phyloP scores from a whole-genome alignment of 2,329 filamentous ascomycete species.

The Verticillium tricorpus region DNA sequence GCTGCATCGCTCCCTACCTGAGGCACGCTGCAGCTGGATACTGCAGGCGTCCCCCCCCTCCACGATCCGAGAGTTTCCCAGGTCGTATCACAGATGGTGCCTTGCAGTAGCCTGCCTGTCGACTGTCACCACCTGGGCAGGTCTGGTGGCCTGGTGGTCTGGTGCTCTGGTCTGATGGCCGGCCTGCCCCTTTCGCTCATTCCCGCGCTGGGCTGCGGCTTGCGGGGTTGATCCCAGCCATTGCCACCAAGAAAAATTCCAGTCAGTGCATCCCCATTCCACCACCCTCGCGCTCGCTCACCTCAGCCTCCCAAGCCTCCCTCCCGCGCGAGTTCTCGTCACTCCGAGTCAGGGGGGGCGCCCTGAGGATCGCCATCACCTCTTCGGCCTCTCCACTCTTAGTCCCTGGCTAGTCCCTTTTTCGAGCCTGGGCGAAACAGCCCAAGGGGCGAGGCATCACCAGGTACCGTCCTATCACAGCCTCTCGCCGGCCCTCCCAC shows the following conservation, averaged over 20 bases:
- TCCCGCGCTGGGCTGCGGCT: constrained; percentile 5
- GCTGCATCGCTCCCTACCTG: background rate
- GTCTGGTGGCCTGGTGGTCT: background rate
- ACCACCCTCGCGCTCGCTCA: constrained; percentile 4
- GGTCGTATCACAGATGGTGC: constrained; percentile 3
- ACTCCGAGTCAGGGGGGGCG: background rate
- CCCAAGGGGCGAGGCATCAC: constrained; percentile 11
- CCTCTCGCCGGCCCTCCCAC: constrained; percentile 8
- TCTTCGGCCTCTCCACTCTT: background rate
- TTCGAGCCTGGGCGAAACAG: constrained; percentile 14
- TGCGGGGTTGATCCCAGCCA: constrained; percentile 10
- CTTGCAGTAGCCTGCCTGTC: constrained; percentile 4
- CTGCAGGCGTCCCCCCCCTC: background rate
- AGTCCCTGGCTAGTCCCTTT: constrained; percentile 18
- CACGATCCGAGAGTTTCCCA: background rate
- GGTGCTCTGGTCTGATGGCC: background rate
- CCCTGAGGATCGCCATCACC: constrained; percentile 5
- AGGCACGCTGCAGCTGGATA: background rate
- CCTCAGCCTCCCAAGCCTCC: constrained; percentile 1
- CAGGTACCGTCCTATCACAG: constrained; percentile 23
- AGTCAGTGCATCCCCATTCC: constrained; percentile 6
- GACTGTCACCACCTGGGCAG: background rate
- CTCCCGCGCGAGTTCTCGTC: constrained; percentile 7
- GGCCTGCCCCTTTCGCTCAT: constrained; percentile 10
- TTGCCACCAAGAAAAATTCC: constrained; percentile 11